Base-by-base conservation (phyloP, 1,139 yeast species). In the Hansenula lynferdii region DNA sequence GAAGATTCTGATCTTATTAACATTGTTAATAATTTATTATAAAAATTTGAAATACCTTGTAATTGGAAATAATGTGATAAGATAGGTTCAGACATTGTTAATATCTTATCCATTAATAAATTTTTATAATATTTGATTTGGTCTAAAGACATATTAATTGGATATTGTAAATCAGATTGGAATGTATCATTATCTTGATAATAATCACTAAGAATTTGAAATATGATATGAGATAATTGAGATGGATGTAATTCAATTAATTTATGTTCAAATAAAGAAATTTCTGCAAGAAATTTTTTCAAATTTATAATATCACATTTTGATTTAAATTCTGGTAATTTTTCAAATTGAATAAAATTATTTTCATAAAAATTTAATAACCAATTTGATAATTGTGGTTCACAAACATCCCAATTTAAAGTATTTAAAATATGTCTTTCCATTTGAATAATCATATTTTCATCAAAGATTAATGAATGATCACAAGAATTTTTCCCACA, bases 381-480 rank as follows among this genome's bases (percentile, higher is more conserved):
- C 60, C 69, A 80, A 48, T 79, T 83, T 42, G 74, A 77, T 40
- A 79, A 64, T 42, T 70, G 65, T 9, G 84, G 79, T 51, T 76
- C 84, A 45, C 67, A 70, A 40, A 80, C 63, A 29, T 71, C 71
- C 86, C 86, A 80, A 45, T 72, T 74, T 48, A 80, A 65, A 0
- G 85, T 78, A 39, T 69, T 69, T 47, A 80, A 60, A 27, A 80
- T 75, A 51, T 80, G 73, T 48, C 65, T 59, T 49, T 69, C 74
- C 73, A 69, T 69, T 63, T 77, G 73, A 61, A 77, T 53, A 43
- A 69, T 67, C 85, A 79, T 79, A 4, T 77, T 74, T 45, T 67
- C 75, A 50, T 77, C 82, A 53, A 77, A 77, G 40, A 68, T 67
- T 47, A 79, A 23, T 9, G 34, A 23, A 14, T 31, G 72, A 48